Base-by-base conservation (phyloP, 1,284 basidiomycete species). In the Ganoderma sp. region DNA sequence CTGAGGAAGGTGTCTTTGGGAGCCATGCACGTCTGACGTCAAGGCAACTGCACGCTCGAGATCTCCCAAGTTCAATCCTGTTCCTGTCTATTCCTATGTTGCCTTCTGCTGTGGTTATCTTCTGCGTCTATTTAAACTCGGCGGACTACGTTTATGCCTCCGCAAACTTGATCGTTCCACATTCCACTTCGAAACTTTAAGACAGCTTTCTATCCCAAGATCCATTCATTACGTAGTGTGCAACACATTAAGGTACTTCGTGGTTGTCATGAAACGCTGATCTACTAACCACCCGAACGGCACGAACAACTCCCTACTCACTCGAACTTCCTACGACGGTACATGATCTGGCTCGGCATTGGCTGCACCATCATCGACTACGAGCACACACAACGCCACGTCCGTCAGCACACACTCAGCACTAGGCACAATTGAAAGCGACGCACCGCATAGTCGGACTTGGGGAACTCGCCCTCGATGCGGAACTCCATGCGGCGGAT, bases 371-470 rank as follows among this genome's bases (percentile, higher is more conserved):
- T 79, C 76, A 79, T 76, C 14, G 76, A 78, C 77, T 78, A 28
- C 2, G 32, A 14, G 3, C 32, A 22, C 22, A 62, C n/a, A 9
- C n/a, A 6, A 39, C 10, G 19, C n/a, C 37, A 62, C 17, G 63
- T 52, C 41, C 64, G 22, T 19, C 6, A 65, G 25, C 58, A 28
- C 10, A 5, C 56, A 15, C 8, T 22, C n/a, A 39, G n/a, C 22
- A 60, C 5, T 32, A 19, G 4, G 6, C 17, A 15, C 3, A 9
- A 43, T 25, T 56, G 48, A 5, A 43, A 8, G 28, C 93, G 7
- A 39, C 93, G 66, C 81, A 95, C 94, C 73, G 92, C 90, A 81
- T 97, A 99, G 81, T 99, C 96, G 67, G 96, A 90, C 59, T 86
- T 84, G 2, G 98, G 96, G 70, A 99, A 84, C 3, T 80, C 78